These are phyloP conservation scores for Inga leiocalycina DNA, from an alignment of 306 rosid species.

Conservation along the genomic window DNA sequence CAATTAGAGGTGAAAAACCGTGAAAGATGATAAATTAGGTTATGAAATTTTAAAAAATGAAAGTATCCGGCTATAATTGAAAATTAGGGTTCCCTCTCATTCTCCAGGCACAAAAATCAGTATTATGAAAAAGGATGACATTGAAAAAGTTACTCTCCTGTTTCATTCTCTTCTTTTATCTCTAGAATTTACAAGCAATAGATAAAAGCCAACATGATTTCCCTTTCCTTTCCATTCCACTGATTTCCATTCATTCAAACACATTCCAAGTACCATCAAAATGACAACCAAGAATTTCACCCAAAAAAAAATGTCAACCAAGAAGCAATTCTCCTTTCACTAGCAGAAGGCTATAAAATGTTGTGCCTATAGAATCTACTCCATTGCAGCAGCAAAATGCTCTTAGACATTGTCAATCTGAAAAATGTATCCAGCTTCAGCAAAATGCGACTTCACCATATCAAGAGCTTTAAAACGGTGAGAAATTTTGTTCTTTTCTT, in stretches of 20 bases:
- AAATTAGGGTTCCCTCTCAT: neutral
- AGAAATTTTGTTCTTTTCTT: constrained; percentile 89
- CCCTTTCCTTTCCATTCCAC: neutral
- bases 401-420: constrained; percentile 42
- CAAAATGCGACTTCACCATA: constrained; percentile 84
- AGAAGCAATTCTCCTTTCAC: neutral
- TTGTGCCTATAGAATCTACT: constrained; percentile 5
- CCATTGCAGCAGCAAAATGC: neutral
- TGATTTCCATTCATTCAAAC: neutral
- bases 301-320: neutral
- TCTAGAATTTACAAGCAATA: neutral
- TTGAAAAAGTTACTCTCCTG: neutral
- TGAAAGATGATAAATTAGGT: neutral
- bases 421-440: constrained; percentile 70
- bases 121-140: neutral
- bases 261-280: neutral
- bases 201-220: neutral
- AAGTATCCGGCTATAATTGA: neutral
- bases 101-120: neutral
- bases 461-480: constrained; percentile 84
- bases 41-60: neutral
- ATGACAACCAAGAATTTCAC: neutral
- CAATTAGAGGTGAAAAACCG: too few relatives aligned
- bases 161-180: neutral
- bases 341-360: neutral